Percentiles rank a stretch among this genome's conserved stretches.
These are phyloP conservation scores for Oxytropis ochrocephala DNA, from an alignment of 306 rosid species.

Conservation along the genomic window DNA sequence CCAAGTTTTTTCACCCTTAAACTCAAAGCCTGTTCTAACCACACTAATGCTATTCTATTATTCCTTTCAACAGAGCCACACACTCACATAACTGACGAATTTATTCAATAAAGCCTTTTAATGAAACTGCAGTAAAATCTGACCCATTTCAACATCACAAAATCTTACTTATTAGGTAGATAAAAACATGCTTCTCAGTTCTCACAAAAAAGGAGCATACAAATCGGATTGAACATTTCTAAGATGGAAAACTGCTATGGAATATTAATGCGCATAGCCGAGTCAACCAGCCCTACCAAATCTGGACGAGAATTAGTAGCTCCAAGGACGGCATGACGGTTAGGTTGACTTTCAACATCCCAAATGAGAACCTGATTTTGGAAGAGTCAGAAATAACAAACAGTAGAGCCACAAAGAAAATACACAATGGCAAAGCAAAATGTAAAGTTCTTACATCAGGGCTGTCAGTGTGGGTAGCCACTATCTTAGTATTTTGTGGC, in stretches of 20 bases:
- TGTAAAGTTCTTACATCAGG: slow-evolving; percentile 71
- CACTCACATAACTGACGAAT: not conserved
- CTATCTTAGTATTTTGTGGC: slow-evolving; percentile 85
- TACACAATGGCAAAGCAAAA: not conserved
- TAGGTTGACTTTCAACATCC: slow-evolving; percentile 97
- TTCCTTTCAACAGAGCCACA: not conserved
- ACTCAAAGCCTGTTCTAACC: no score
- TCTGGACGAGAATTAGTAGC: slow-evolving; percentile 95
- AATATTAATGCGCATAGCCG: not conserved
- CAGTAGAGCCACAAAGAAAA: not conserved
- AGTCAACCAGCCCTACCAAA: slow-evolving; percentile 49
- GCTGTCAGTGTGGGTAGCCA: slow-evolving; percentile 96
- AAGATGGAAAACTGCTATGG: not conserved
- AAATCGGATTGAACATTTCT: not conserved
- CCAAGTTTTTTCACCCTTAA: not conserved
- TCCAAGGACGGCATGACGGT: slow-evolving; percentile 96
- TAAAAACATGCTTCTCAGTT: not conserved
- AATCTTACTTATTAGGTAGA: not conserved
- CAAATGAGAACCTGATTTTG: slow-evolving; percentile 80
- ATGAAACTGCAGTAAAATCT: not conserved
- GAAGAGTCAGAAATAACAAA: slow-evolving; percentile 3
- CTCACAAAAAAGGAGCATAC: not conserved
- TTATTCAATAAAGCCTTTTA: not conserved
- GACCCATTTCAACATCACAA: not conserved
- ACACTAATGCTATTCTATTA: no score